These are phyloP conservation scores for Fraxinus sp. DNA, from an alignment of 305 asterid genomes.

Conservation along the genomic window DNA sequence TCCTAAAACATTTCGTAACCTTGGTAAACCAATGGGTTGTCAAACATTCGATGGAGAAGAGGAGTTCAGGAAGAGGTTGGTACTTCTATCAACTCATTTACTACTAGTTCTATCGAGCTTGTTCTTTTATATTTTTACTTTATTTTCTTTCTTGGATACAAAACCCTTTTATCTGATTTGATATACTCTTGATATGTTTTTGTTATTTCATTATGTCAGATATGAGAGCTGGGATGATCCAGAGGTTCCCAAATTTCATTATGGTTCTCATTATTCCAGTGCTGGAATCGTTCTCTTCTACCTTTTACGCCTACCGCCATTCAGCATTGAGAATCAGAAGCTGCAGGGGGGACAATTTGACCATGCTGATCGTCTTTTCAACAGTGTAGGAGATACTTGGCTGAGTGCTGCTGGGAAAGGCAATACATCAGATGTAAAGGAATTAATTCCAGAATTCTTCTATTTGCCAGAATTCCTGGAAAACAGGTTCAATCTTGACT, in stretches of 20 bases:
- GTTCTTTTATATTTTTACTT: not conserved
- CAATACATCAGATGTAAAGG: conserved; percentile 99
- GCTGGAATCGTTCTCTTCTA: conserved; percentile 99
- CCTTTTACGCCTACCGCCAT: conserved; percentile 94
- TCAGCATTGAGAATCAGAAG: conserved; percentile 86
- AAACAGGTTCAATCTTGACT: conserved; percentile 85
- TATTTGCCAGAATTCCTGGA: conserved; percentile 96
- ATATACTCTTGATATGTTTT: conserved; percentile 18
- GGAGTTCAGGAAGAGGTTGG: conserved; percentile 93
- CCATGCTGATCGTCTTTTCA: conserved; percentile 99
- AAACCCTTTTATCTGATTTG: not conserved
- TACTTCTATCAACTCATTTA: conserved; percentile 16
- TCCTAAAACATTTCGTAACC: conserved; percentile 86
- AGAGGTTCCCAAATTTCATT: conserved; percentile 98
- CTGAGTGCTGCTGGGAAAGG: conserved; percentile 97
- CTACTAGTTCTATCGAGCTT: not conserved
- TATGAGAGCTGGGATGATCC: conserved; percentile 99
- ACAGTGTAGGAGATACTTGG: conserved; percentile 93
- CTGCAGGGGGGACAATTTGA: conserved; percentile 99
- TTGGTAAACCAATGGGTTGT: conserved; percentile 97
- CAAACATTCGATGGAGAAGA: conserved; percentile 94
- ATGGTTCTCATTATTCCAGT: conserved; percentile 99
- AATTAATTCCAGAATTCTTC: conserved; percentile 95
- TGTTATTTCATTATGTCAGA: conserved; percentile 40
- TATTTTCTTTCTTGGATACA: not conserved